A percentile compares a stretch with the other conserved stretches of the same genome.
phyloP scores from a whole-genome alignment of 2,329 filamentous ascomycete species.

The Orbilia oligospora region DNA sequence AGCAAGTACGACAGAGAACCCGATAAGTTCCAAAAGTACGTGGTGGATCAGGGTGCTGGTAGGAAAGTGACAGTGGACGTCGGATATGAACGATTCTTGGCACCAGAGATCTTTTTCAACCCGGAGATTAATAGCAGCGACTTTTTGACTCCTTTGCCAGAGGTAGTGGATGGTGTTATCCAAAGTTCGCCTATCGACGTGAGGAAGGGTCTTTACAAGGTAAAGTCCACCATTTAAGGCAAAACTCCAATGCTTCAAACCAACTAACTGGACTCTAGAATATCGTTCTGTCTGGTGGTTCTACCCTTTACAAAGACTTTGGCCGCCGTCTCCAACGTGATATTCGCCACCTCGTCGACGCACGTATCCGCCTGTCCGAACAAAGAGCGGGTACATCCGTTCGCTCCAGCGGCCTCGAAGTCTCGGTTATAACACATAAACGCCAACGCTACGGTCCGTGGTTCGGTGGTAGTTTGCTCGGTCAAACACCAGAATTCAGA shows the following conservation, averaged over 20 bases:
- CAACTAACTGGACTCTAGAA: slow-evolving; percentile 71
- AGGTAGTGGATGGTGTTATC: slow-evolving; percentile 95
- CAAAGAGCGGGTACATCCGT: slow-evolving; percentile 85
- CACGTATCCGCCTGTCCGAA: slow-evolving; percentile 91
- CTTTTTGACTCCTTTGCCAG: slow-evolving; percentile 94
- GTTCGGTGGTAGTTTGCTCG: slow-evolving; percentile 97
- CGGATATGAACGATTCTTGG: slow-evolving; percentile 97
- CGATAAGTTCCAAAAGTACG: slow-evolving; percentile 90
- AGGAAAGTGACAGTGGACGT: slow-evolving; percentile 89
- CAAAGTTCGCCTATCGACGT: slow-evolving; percentile 98
- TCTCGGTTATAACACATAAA: slow-evolving; percentile 98
- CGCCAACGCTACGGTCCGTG: slow-evolving; percentile 96
- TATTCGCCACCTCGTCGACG: slow-evolving; percentile 95
- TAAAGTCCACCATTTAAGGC: slow-evolving; percentile 15
- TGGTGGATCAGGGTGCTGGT: slow-evolving; percentile 86
- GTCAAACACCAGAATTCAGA: slow-evolving; percentile 97
- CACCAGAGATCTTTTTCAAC: slow-evolving; percentile 99
- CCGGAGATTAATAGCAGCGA: slow-evolving; percentile 99
- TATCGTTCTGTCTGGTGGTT: slow-evolving; percentile 96
- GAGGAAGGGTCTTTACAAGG: slow-evolving; percentile 92
- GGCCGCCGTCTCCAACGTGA: slow-evolving; percentile 95
- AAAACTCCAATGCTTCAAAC: neutral
- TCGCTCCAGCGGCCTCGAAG: slow-evolving; percentile 92
- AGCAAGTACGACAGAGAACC: slow-evolving; percentile 93
- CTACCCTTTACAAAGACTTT: slow-evolving; percentile 98